Conservation (phyloP, 1,284 basidiomycete species). For the Spongiforma sp. region DNA sequence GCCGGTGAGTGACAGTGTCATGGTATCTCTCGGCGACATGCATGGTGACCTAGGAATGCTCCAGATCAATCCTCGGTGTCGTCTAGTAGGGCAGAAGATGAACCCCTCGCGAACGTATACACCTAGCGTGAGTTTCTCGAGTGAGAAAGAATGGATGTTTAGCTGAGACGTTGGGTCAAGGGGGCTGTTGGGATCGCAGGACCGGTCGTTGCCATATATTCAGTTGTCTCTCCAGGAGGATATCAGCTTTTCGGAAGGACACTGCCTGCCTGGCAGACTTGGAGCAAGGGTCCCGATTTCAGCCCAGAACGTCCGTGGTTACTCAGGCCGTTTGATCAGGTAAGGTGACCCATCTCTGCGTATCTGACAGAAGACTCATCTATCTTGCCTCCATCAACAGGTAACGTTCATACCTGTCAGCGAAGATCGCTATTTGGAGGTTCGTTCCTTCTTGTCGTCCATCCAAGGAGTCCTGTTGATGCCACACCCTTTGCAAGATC, state of each 20-base stretch:
- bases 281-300: slow-evolving; percentile 60
- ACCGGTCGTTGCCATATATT: slow-evolving; percentile 67
- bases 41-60: not conserved
- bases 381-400: slow-evolving; percentile 31
- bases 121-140: slow-evolving; percentile 48
- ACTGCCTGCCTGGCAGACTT: slow-evolving; percentile 65
- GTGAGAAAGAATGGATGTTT: not conserved
- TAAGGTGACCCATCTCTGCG: slow-evolving; percentile 25
- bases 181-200: slow-evolving; percentile 71
- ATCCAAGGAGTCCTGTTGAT: not conserved
- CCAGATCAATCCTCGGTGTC: slow-evolving; percentile 65
- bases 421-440: slow-evolving; percentile 53
- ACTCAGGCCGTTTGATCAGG: slow-evolving; percentile 68
- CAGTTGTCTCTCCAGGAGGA: slow-evolving; percentile 67
- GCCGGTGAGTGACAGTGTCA: slow-evolving; percentile 46
- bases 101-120: slow-evolving; percentile 68
- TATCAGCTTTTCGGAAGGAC: slow-evolving; percentile 68
- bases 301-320: slow-evolving; percentile 59
- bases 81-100: slow-evolving; percentile 68
- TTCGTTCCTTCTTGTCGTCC: slow-evolving; percentile 2
- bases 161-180: slow-evolving; percentile 33
- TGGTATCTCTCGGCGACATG: not conserved
- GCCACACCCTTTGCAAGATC: slow-evolving; percentile 41
- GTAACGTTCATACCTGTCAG: slow-evolving; percentile 51
- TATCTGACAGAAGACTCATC: not conserved